These are phyloP conservation scores for Hirsutella thompsonii DNA, from an alignment of 2,329 filamentous ascomycete species.

Conservation along the genomic window DNA sequence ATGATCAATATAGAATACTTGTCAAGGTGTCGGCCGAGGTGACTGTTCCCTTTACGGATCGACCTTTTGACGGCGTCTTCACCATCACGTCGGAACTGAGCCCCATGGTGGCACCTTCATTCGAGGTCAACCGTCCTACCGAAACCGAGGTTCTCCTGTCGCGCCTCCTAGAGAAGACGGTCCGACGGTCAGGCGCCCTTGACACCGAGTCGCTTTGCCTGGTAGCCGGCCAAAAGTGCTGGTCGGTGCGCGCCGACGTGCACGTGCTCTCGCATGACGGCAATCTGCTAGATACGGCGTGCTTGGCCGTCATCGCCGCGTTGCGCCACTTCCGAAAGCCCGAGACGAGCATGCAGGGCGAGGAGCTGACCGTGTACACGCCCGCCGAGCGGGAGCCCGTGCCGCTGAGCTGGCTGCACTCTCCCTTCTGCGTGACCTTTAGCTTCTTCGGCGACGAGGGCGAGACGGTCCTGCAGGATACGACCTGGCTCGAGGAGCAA, in stretches of 20 bases:
- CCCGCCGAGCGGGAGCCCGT: slow-evolving; percentile 80
- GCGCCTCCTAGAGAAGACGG: slow-evolving; percentile 82
- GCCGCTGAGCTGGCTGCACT: slow-evolving; percentile 79
- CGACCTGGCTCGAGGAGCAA: slow-evolving; percentile 64
- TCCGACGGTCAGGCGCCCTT: slow-evolving; percentile 81
- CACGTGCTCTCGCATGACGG: slow-evolving; percentile 89
- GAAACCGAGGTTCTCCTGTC: slow-evolving; percentile 79
- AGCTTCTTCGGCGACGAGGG: slow-evolving; percentile 67
- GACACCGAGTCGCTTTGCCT: slow-evolving; percentile 95
- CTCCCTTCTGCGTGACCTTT: slow-evolving; percentile 84
- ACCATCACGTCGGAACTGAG: slow-evolving; percentile 83
- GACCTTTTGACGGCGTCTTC: slow-evolving; percentile 92
- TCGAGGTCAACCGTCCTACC: slow-evolving; percentile 73
- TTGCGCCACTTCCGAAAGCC: slow-evolving; percentile 85
- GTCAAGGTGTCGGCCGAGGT: slow-evolving; percentile 83
- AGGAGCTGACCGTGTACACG: slow-evolving; percentile 73
- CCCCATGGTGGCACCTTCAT: slow-evolving; percentile 82
- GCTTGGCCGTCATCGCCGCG: slow-evolving; percentile 76
- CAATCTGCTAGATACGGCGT: slow-evolving; percentile 75
- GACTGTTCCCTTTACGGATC: slow-evolving; percentile 70
- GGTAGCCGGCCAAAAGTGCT: slow-evolving; percentile 80
- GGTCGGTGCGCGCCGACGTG: slow-evolving; percentile 80
- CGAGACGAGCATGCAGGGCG: slow-evolving; percentile 77
- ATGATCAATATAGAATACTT: slow-evolving; percentile 47
- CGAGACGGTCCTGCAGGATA: slow-evolving; percentile 55